Evolutionary conservation across 2,329 filamentous ascomycete genomes (phyloP), one percentile per base, ranked within the genome.

Genomic region (Nectriaceae sp.): DNA sequence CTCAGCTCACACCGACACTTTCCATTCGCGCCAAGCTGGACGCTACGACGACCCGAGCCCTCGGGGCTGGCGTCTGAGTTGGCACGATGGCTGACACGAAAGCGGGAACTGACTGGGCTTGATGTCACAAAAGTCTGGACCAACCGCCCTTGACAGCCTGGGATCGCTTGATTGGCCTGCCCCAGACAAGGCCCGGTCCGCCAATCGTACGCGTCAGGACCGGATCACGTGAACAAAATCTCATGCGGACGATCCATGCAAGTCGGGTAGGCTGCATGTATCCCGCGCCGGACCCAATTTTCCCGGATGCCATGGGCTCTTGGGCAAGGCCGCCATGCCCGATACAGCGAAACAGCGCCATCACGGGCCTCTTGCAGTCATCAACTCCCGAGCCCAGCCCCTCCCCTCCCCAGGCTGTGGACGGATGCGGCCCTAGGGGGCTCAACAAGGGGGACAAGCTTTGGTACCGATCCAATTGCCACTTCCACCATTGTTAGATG

Each of bases 151-250:
- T 8, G 26, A 8, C 26, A 35, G 29, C 10, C 43, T 26, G 49
- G 40, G 46, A 42, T 44, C 52, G 33, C n/a, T 54, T 59, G 53
- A 63, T 60, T 65, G 60, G 61, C 44, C 39, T 53, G 38, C 52
- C 49, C 49, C 54, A 62, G 54, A 56, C 56, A 67, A 64, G 64
- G 66, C 57, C 59, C 68, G 66, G 59, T 67, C 68, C 68, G 67
- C 67, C 63, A 67, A 70, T 69, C 65, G 65, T 66, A 64, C 65
- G 63, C 68, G 65, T 68, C 55, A 45, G 57, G 42, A 21, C 19
- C 26, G 15, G 41, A 18, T 71, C 68, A 71, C 68, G 65, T 71
- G 68, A 70, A 52, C 22, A 21, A 21, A 21, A 36, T 21, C 57
- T 63, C 59, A 71, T 71, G 67, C 67, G 65, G 63, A 57, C 56